Conservation (phyloP, 2,329 filamentous ascomycete species). For the Colletotrichum sansevieriae region DNA sequence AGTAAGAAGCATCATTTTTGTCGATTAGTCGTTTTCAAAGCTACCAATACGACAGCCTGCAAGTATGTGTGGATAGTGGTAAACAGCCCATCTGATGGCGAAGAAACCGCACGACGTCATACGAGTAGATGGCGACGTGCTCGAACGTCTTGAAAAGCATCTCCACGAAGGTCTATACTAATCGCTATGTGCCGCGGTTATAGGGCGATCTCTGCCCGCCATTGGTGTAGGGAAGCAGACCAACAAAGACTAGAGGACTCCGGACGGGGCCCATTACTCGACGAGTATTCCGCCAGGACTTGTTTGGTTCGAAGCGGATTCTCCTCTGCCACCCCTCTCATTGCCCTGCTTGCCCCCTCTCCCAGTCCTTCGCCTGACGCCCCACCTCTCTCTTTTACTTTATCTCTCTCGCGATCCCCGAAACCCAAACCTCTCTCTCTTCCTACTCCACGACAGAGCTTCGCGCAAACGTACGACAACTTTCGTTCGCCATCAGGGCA, state of each 20-base stretch:
- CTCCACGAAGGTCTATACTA: too few relatives aligned
- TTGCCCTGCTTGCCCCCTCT: neutral
- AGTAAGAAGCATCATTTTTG: too few relatives aligned
- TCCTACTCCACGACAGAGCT: constrained; percentile 8
- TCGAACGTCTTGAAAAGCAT: too few relatives aligned
- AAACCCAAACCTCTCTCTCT: constrained; percentile 3
- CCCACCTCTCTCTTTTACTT: neutral
- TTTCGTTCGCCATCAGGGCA: constrained; percentile 11
- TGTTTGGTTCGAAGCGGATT: neutral
- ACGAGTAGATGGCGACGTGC: too few relatives aligned
- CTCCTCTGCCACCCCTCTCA: neutral
- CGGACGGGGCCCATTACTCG: neutral
- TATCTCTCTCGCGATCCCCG: neutral
- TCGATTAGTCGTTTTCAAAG: too few relatives aligned
- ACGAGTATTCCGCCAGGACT: neutral
- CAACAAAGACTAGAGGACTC: neutral
- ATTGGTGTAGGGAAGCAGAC: neutral
- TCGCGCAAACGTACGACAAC: constrained; percentile 9
- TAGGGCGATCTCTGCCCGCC: neutral
- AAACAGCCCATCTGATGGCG: too few relatives aligned
- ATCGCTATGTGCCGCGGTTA: neutral
- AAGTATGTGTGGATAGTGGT: too few relatives aligned
- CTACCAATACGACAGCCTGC: too few relatives aligned
- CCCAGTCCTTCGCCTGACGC: neutral
- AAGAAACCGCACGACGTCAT: too few relatives aligned